phyloP scores from a whole-genome alignment of 495 filamentous ascomycete species.

The Parachaetomium inaequale region DNA sequence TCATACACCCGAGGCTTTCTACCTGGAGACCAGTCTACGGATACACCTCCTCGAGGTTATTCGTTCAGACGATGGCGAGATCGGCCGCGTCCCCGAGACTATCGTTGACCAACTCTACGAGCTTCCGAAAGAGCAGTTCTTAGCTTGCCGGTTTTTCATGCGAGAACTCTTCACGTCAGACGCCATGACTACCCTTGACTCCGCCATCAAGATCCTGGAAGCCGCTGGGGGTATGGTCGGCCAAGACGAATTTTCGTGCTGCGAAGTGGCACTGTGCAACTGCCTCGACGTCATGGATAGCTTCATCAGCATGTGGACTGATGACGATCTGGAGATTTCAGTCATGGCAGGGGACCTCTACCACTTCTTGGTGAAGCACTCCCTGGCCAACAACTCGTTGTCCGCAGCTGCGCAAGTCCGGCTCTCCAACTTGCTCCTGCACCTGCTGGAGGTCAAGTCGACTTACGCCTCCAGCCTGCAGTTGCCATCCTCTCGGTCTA shows the following conservation, averaged over 20 bases:
- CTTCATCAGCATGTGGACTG: conserved; percentile 62
- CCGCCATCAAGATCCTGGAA: conserved; percentile 45
- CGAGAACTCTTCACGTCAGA: conserved; percentile 48
- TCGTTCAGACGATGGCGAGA: conserved; percentile 31
- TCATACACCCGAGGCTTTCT: conserved; percentile 49
- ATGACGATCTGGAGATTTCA: conserved; percentile 50
- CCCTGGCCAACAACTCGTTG: conserved; percentile 58
- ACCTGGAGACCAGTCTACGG: conserved; percentile 38
- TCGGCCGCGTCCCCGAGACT: conserved; percentile 35
- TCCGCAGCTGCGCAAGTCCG: conserved; percentile 64
- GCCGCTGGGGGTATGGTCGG: conserved; percentile 56
- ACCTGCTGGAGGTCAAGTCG: conserved; percentile 60
- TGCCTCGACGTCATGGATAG: conserved; percentile 68
- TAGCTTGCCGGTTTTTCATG: conserved; percentile 53
- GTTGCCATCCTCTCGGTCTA: conserved; percentile 67
- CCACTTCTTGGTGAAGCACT: conserved; percentile 64
- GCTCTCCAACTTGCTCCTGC: conserved; percentile 63
- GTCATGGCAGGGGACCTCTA: conserved; percentile 72
- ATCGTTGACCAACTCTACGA: conserved; percentile 58
- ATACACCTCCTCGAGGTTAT: conserved; percentile 43
- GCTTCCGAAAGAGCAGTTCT: conserved; percentile 56
- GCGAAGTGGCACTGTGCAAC: conserved; percentile 68
- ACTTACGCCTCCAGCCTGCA: conserved; percentile 54
- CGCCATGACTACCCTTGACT: conserved; percentile 38
- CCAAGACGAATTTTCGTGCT: conserved; percentile 62